These are phyloP conservation scores for Fraxinus angustifolia DNA, from an alignment of 305 asterid species.

Conservation along the genomic window DNA sequence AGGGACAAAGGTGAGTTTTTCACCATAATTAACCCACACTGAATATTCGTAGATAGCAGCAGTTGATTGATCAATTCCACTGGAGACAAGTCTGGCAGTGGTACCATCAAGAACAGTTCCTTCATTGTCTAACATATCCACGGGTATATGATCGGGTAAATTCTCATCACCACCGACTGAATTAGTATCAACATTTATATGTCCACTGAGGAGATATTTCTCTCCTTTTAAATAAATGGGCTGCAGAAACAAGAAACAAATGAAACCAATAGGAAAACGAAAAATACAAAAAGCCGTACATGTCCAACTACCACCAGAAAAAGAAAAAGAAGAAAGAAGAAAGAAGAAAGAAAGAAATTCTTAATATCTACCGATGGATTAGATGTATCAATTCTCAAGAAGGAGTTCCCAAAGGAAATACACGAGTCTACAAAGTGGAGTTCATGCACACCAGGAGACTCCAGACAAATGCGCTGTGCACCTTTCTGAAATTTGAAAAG, in stretches of 20 bases:
- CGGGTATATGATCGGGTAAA: conserved; percentile 54
- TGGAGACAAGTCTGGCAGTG: conserved; percentile 40
- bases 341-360: not conserved
- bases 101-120: conserved; percentile 55
- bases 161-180: conserved; percentile 26
- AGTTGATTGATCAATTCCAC: conserved; percentile 44
- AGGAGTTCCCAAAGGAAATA: conserved; percentile 75
- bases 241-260: conserved; percentile 47
- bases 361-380: conserved; percentile 50
- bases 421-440: conserved; percentile 80
- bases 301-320: conserved; percentile 1
- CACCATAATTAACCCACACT: conserved; percentile 74
- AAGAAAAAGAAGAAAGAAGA: not conserved
- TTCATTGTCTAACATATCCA: conserved; percentile 56
- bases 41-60: conserved; percentile 62
- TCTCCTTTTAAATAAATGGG: conserved; percentile 81
- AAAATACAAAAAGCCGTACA: conserved; percentile 6
- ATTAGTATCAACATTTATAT: conserved; percentile 49
- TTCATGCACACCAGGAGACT: conserved; percentile 87
- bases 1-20: conserved; percentile 64
- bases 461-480: conserved; percentile 66
- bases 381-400: conserved; percentile 61
- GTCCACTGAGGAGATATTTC: conserved; percentile 79
- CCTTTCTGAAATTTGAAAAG: conserved; percentile 72
- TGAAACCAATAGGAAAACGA: conserved; percentile 14